These are phyloP conservation scores for Rutidosis leptorrhynchoides DNA, from an alignment of 129 eudicot genomes.

Conservation along the genomic window DNA sequence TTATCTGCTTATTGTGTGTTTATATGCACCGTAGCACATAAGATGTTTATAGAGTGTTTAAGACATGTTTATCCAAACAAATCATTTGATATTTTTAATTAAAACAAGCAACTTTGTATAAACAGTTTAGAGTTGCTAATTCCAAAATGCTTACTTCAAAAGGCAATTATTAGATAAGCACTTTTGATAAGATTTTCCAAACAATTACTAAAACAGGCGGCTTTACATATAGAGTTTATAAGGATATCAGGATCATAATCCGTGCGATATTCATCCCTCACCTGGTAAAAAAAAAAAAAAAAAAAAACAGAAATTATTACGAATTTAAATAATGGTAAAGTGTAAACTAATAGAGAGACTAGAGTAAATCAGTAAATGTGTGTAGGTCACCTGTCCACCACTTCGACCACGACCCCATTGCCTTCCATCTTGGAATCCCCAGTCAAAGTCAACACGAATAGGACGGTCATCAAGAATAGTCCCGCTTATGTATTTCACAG, in stretches of 20 bases:
- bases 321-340: neutral
- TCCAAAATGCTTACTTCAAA: too few species aligned
- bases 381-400: conserved; percentile 78
- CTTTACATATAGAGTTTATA: neutral
- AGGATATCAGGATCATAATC: conserved; percentile 99
- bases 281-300: conserved; percentile 44
- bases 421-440: conserved; percentile 99
- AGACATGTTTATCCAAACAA: neutral
- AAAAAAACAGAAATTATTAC: conserved; percentile 6
- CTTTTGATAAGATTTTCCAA: neutral
- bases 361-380: conserved; percentile 4
- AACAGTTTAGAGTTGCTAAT: neutral
- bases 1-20: neutral
- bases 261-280: conserved; percentile 97
- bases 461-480: conserved; percentile 98
- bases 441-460: conserved; percentile 95
- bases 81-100: neutral
- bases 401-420: conserved; percentile 99
- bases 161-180: neutral
- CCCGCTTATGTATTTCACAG: conserved; percentile 93
- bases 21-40: neutral
- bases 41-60: neutral
- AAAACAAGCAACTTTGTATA: too few species aligned
- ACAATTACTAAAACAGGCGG: neutral
- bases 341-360: neutral